Evolutionary conservation across 805 yeast species (phyloP).

Genomic region (Kodamaea sagamina): DNA sequence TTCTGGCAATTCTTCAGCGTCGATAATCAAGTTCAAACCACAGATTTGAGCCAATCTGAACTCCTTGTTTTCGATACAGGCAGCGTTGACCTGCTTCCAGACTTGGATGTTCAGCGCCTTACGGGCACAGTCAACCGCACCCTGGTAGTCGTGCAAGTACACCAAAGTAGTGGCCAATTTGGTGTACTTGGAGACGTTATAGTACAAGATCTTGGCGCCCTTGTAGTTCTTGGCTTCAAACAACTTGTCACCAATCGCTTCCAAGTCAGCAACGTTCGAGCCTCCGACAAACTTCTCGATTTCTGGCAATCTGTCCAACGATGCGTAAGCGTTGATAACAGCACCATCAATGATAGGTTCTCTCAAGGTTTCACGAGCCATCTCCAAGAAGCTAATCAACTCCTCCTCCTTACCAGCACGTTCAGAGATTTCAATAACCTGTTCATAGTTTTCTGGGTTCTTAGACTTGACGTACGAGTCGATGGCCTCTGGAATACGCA

Average conservation of each 20-base stretch:
- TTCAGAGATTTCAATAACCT: slow-evolving; percentile 90
- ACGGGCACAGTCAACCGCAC: slow-evolving; percentile 98
- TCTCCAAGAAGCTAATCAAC: slow-evolving; percentile 76
- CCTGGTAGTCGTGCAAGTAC: slow-evolving; percentile 86
- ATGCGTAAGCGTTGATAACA: slow-evolving; percentile 82
- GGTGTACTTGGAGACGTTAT: slow-evolving; percentile 89
- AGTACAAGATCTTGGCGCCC: slow-evolving; percentile 87
- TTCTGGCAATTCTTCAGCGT: slow-evolving; percentile 95
- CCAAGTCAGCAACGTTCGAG: slow-evolving; percentile 91
- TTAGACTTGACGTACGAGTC: slow-evolving; percentile 88
- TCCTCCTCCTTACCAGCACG: slow-evolving; percentile 97
- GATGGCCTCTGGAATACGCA: slow-evolving; percentile 88
- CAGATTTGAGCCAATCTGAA: slow-evolving; percentile 97
- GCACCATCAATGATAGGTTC: slow-evolving; percentile 95
- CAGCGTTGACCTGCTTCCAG: slow-evolving; percentile 97
- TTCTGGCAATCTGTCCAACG: slow-evolving; percentile 70
- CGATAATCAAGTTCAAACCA: slow-evolving; percentile 94
- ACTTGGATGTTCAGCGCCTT: slow-evolving; percentile 91
- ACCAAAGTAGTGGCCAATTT: slow-evolving; percentile 97
- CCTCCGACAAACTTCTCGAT: slow-evolving; percentile 82
- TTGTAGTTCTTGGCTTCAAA: slow-evolving; percentile 79
- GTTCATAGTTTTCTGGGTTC: slow-evolving; percentile 86
- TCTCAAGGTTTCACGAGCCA: slow-evolving; percentile 90
- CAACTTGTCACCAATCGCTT: slow-evolving; percentile 87
- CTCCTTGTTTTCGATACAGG: slow-evolving; percentile 92